A percentile compares a stretch with the other conserved stretches of the same genome.
Evolutionary conservation across 345 rosid species (phyloP).

Genomic region (Citrus trifoliata): DNA sequence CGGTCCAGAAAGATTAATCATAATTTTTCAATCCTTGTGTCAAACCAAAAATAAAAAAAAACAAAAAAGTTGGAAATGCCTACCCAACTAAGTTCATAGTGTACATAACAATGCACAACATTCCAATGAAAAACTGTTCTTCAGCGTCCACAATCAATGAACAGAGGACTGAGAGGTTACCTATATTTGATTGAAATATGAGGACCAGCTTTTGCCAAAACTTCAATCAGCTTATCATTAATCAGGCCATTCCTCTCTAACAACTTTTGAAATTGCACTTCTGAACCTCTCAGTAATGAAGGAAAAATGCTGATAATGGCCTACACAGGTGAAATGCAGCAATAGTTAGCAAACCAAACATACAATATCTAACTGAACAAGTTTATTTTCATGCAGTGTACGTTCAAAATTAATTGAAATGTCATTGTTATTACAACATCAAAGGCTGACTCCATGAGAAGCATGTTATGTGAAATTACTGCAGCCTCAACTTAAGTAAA

Average conservation of each 20-base stretch:
- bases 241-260: conserved; percentile 44
- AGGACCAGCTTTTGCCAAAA: conserved; percentile 68
- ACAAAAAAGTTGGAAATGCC: background rate
- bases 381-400: conserved; percentile 2
- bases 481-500: background rate
- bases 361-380: background rate
- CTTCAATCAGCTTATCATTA: conserved; percentile 49
- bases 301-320: conserved; percentile 67
- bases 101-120: background rate
- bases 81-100: background rate
- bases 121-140: background rate
- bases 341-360: background rate
- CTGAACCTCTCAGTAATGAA: conserved; percentile 68
- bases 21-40: background rate
- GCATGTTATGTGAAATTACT: background rate
- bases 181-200: conserved; percentile 59
- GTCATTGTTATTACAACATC: background rate
- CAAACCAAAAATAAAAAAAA: background rate
- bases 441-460: background rate
- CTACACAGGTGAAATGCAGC: conserved; percentile 29
- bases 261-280: conserved; percentile 44
- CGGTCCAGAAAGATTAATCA: background rate
- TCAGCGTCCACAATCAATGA: background rate
- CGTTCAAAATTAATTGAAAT: background rate
- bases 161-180: conserved; percentile 34